Conservation (phyloP, 2,329 filamentous ascomycete species). For the Whalleya microplaca region DNA sequence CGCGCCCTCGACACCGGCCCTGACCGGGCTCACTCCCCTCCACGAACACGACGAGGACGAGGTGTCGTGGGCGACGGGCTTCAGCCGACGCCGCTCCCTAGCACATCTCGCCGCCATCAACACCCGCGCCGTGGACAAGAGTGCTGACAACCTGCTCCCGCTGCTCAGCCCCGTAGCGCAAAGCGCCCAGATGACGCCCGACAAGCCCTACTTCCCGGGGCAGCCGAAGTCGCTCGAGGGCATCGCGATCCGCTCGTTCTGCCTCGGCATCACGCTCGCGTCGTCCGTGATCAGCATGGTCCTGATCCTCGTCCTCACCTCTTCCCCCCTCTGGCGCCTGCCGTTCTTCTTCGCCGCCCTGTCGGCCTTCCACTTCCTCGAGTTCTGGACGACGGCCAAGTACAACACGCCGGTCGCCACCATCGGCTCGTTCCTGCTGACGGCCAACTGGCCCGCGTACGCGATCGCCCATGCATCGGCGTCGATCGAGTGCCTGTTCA, state of each 20-base stretch:
- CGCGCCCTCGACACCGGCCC: conserved; percentile 11
- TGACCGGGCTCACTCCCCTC: conserved; percentile 18
- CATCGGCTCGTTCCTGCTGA: conserved; percentile 79
- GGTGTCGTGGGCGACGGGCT: conserved; percentile 33
- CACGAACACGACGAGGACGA: conserved; percentile 28
- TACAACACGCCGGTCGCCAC: conserved; percentile 78
- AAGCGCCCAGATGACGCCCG: conserved; percentile 34
- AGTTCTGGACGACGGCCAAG: conserved; percentile 87
- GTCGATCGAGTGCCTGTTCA: conserved; percentile 71
- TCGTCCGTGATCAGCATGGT: conserved; percentile 39
- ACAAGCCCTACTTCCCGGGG: conserved; percentile 47
- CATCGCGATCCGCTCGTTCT: conserved; percentile 62
- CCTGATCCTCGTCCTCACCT: conserved; percentile 40
- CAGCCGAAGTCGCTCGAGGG: conserved; percentile 61
- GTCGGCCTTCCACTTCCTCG: conserved; percentile 89
- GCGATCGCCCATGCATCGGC: conserved; percentile 80
- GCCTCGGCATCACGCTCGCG: conserved; percentile 52
- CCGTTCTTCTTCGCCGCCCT: conserved; percentile 72
- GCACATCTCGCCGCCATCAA: conserved; percentile 27
- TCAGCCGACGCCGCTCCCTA: conserved; percentile 27
- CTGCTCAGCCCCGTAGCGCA: conserved; percentile 39
- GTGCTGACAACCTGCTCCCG: conserved; percentile 35
- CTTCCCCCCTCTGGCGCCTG: conserved; percentile 60
- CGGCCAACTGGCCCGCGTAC: conserved; percentile 83
- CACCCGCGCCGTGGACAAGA: conserved; percentile 16